Base-by-base conservation (phyloP, 805 yeast genomes). In the Wickerhamiella galacta region DNA sequence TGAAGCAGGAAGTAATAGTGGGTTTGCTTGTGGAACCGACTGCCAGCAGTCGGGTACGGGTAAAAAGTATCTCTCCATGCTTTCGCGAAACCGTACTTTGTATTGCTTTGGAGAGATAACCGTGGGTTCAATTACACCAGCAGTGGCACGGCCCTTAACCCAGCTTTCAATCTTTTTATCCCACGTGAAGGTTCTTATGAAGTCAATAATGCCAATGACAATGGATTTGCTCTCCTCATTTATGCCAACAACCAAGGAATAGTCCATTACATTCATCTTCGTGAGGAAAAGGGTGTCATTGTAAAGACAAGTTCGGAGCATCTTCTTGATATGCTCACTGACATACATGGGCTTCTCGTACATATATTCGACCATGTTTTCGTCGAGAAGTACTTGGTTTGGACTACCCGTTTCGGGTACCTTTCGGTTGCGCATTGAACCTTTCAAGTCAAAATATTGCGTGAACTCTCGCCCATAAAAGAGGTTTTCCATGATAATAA, bases 261-360 rank as follows among this genome's bases (percentile, higher is more conserved):
- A 90, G 53, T 90, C 99, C 99, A 90, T 90, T 4, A 90, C 96
- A 49, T 90, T 93, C 93, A 90, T 81, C 47, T 92, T 90, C 3
- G 93, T 83, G 34, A 90, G 58, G 51, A 90, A 92, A 11, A 90
- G 60, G 0, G 96, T 90, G 47, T 90, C 99, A 49, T 92, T 90
- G 77, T 93, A 90, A 19, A 90, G 57, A 0, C 95, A 85, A 0
- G 95, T 87, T 30, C 94, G 60, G 31, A 90, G 54, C 24, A 83
- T 57, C 45, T 79, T 75, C 50, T 90, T 90, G 49, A 83, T 87
- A 45, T 83, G 85, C 46, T 87, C 95, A 37, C 87, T 64, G 4
- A 90, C 93, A 61, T 82, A 92, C 23, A 90, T 67, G 0, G 99
- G 99, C 16, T 92, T 76, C 52, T 90, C 98, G 48, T 82, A 90